These are phyloP conservation scores for Fistulina hepatica DNA, from an alignment of 1,284 basidiomycete genomes.

Conservation along the genomic window DNA sequence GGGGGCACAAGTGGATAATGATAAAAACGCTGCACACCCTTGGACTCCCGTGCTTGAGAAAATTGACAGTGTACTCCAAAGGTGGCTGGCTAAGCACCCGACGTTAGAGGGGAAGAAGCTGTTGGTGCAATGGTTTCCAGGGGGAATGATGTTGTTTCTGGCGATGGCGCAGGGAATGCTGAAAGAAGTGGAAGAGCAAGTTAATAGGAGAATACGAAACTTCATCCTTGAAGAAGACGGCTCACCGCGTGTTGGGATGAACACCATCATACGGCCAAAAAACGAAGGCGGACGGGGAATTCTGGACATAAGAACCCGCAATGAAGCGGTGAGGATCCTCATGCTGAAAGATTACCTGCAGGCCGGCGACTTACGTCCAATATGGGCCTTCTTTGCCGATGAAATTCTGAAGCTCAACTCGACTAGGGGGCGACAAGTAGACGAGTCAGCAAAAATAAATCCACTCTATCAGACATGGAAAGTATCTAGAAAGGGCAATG, in stretches of 20 bases:
- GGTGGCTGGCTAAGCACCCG: constrained; percentile 10
- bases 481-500: too few species aligned
- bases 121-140: constrained; percentile 1
- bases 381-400: constrained; percentile 19
- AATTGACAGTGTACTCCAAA: constrained; percentile 5
- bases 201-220: constrained; percentile 1
- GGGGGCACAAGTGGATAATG: constrained; percentile 14
- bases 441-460: too few species aligned
- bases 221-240: constrained; percentile 7
- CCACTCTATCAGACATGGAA: too few species aligned
- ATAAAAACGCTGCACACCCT: constrained; percentile 3
- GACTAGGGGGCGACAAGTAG: too few species aligned
- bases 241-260: constrained; percentile 3
- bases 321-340: constrained; percentile 13
- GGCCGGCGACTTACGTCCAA: constrained; percentile 10
- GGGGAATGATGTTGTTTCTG: constrained; percentile 3
- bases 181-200: background rate
- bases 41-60: constrained; percentile 15
- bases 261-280: background rate
- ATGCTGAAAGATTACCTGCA: constrained; percentile 13
- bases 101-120: constrained; percentile 13
- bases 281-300: constrained; percentile 11
- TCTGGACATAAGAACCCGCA: constrained; percentile 10
- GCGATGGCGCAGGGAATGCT: constrained; percentile 10
- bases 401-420: too few species aligned